Conservation (phyloP, 345 rosid species). For the Heritiera fomes region DNA sequence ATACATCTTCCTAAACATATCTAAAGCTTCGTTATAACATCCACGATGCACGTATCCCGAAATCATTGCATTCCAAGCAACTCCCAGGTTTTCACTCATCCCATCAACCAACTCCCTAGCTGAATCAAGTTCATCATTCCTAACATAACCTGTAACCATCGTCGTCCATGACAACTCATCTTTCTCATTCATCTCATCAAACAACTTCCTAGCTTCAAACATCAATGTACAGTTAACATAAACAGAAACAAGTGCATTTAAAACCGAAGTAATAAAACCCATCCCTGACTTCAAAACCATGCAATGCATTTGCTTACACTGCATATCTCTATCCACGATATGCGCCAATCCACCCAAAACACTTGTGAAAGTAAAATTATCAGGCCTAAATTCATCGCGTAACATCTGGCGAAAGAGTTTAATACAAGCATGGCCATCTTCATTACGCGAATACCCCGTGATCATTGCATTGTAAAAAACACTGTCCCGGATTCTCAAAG, state of each 20-base stretch:
- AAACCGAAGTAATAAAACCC: constrained; percentile 19
- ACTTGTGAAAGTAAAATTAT: constrained; percentile 20
- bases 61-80: constrained; percentile 28
- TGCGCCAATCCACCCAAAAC: constrained; percentile 20
- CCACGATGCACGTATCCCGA: constrained; percentile 17
- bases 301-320: constrained; percentile 24
- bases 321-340: constrained; percentile 11
- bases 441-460: constrained; percentile 16
- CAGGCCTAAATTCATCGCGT: constrained; percentile 16
- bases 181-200: constrained; percentile 23
- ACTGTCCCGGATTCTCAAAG: constrained; percentile 20
- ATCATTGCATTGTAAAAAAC: constrained; percentile 31
- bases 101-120: constrained; percentile 28
- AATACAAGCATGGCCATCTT: constrained; percentile 17
- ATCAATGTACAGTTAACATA: constrained; percentile 18
- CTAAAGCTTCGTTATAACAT: constrained; percentile 15
- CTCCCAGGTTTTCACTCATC: constrained; percentile 22
- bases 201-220: constrained; percentile 21
- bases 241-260: constrained; percentile 25
- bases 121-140: constrained; percentile 20
- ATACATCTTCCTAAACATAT: constrained; percentile 26
- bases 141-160: constrained; percentile 26
- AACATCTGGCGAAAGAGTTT: constrained; percentile 22
- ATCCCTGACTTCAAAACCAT: constrained; percentile 19
- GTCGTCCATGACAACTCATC: constrained; percentile 26